Base-by-base conservation (phyloP, 2,329 filamentous ascomycete species). In the Colletotrichum destructivum region DNA sequence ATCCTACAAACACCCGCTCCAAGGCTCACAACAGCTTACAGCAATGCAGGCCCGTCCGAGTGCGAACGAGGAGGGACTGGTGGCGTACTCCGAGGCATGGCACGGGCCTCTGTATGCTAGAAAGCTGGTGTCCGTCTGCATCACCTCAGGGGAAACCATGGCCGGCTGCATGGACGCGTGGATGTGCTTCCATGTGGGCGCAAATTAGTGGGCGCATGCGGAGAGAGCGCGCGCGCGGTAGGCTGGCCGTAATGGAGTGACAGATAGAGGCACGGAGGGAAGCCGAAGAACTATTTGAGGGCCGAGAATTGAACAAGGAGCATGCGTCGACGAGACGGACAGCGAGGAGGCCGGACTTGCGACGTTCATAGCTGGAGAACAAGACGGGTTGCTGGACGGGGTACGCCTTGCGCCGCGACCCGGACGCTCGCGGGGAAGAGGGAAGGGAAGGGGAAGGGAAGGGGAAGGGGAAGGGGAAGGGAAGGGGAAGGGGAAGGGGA, bases 131-230 rank as follows among this genome's bases (percentile, higher is more conserved):
- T 68, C 31, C 31, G 31, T 31, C 64, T 69, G 69, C 63, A 68
- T 31, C 42, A 44, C 46, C 26, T 62, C 68, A 71, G 68, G 68
- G 64, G 68, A 62, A 62, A 49, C 57, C 68, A 62, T 57, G 64
- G 64, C 64, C 68, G 51, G 21, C 68, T 71, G 49, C 55, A 67
- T 59, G 52, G 26, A 31, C 26, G 49, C 49, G 31, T 52, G 49
- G 21, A 55, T 38, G 31, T 63, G 65, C 64, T 42, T 68, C 57
- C 64, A 71, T 46, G 69, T 68, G 64, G 64, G 64, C 57, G 57
- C 35, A 44, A 64, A 64, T 59, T 60, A 64, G 52, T 69, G 66
- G 66, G 57, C 57, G 51, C 46, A n/a, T 60, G 23, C 38, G 26
- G 21, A 38, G 55, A 31, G 42, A n/a, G 56, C 12, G 31, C 21